Percentiles rank a stretch among this genome's conserved stretches.
Conservation (phyloP, 768 basidiomycete species). For the Boletellus sp. region DNA sequence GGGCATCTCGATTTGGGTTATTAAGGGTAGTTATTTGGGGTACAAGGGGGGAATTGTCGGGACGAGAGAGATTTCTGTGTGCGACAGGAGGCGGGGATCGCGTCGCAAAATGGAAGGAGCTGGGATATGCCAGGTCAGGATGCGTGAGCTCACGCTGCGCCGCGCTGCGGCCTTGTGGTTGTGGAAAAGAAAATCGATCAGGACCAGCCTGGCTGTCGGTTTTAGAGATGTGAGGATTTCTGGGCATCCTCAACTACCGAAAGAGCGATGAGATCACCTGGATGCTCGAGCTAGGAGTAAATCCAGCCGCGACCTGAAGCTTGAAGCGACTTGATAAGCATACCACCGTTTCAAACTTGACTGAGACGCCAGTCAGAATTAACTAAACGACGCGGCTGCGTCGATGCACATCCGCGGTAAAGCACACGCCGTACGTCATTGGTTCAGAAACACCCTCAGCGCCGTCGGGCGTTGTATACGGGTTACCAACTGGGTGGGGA, state of each 20-base stretch:
- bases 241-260: conserved; percentile 15
- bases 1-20: background rate
- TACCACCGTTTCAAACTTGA: conserved; percentile 17
- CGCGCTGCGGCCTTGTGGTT: background rate
- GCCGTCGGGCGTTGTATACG: background rate
- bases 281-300: conserved; percentile 9
- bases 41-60: background rate
- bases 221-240: conserved; percentile 10
- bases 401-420: background rate
- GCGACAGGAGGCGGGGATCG: conserved; percentile 5
- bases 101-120: conserved; percentile 8
- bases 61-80: background rate
- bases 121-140: conserved; percentile 6
- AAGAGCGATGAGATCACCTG: conserved; percentile 15
- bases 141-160: background rate
- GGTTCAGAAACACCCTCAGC: background rate
- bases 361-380: conserved; percentile 5
- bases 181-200: conserved; percentile 3
- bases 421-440: background rate
- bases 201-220: conserved; percentile 21
- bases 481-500: background rate
- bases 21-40: conserved; percentile 1
- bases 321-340: conserved; percentile 8
- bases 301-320: background rate
- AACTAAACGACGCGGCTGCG: background rate